Conservation (phyloP, 805 yeast genomes). For the Kodamaea restingae region DNA sequence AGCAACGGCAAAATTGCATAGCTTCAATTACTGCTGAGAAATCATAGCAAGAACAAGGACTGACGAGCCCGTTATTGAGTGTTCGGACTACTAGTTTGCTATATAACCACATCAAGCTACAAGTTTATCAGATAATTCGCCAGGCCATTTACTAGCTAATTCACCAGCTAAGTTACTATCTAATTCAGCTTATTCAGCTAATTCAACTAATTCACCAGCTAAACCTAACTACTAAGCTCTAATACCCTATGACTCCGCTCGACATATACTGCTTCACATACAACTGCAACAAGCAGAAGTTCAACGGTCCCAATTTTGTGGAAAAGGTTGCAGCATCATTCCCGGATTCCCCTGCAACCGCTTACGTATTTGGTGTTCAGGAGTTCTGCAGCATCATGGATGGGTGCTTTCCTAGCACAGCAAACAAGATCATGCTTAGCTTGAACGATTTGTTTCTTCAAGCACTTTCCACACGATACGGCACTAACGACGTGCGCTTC, state of each 20-base stretch:
- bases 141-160: too few species aligned
- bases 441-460: conserved; percentile 33
- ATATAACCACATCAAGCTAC: too few species aligned
- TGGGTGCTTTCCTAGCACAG: conserved; percentile 41
- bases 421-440: conserved; percentile 34
- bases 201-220: too few species aligned
- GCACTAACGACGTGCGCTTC: conserved; percentile 27
- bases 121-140: too few species aligned
- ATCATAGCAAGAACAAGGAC: too few species aligned
- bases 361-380: conserved; percentile 63
- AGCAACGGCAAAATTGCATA: too few species aligned
- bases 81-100: too few species aligned
- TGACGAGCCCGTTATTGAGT: too few species aligned
- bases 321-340: conserved; percentile 23
- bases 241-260: not conserved
- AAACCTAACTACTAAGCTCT: not conserved
- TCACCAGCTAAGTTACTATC: too few species aligned
- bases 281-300: conserved; percentile 51
- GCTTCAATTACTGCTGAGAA: too few species aligned
- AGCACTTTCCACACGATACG: conserved; percentile 34
- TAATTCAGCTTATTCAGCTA: too few species aligned
- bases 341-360: conserved; percentile 35
- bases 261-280: conserved; percentile 43
- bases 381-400: conserved; percentile 58
- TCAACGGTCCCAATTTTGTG: conserved; percentile 30